A percentile compares a stretch with the other conserved stretches of the same genome.
Conservation (phyloP, 805 yeast species). For the Yarrowia osloensis region DNA sequence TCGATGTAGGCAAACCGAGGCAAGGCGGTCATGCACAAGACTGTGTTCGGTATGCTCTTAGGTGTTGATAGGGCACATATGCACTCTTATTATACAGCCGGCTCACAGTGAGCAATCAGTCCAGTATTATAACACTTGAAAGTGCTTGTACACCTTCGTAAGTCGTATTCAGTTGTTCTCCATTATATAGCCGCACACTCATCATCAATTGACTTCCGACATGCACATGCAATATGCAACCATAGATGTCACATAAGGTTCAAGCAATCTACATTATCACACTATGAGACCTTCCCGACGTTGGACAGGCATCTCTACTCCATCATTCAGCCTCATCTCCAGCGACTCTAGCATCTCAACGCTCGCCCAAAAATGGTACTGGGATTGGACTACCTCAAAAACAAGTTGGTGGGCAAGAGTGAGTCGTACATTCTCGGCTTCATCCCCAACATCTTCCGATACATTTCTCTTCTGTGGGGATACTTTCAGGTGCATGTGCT, state of each 20-base stretch:
- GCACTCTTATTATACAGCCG: too few relatives aligned
- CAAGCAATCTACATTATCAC: slow-evolving; percentile 5
- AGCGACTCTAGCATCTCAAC: not conserved
- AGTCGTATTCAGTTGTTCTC: too few relatives aligned
- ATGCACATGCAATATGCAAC: not conserved
- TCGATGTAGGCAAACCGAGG: not conserved
- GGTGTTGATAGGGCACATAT: too few relatives aligned
- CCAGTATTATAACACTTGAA: too few relatives aligned
- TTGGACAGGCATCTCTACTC: not conserved
- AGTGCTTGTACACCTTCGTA: too few relatives aligned
- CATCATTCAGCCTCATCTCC: not conserved
- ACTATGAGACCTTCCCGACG: not conserved
- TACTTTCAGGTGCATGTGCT: slow-evolving; percentile 27
- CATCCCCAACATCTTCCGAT: slow-evolving; percentile 20
- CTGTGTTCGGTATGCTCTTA: too few relatives aligned
- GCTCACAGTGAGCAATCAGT: too few relatives aligned
- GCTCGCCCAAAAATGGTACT: slow-evolving; percentile 2
- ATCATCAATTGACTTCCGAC: not conserved
- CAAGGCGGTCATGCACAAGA: not conserved
- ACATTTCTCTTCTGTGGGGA: slow-evolving; percentile 3
- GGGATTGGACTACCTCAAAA: slow-evolving; percentile 21
- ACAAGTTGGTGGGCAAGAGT: slow-evolving; percentile 10
- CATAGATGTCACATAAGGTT: slow-evolving; percentile 2
- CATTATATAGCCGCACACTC: not conserved
- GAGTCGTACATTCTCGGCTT: slow-evolving; percentile 16